Evolutionary conservation across 73 alveolate species (phyloP).

Genomic region (Stentor coeruleus): DNA sequence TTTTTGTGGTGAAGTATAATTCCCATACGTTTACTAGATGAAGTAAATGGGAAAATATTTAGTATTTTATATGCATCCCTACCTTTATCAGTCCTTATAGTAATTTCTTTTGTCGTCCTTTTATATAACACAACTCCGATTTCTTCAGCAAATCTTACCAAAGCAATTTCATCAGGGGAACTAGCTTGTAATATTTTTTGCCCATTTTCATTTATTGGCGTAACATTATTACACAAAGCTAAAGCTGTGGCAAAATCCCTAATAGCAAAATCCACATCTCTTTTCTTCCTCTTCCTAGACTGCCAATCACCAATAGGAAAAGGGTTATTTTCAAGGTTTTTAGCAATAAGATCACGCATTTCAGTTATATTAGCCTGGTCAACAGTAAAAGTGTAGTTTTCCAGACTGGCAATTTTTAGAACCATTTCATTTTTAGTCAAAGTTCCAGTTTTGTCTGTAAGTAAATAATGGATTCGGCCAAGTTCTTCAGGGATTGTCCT

Average conservation of each 20-base stretch:
- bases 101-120: slow-evolving; percentile 44
- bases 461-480: slow-evolving; percentile 79
- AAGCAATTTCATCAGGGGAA: slow-evolving; percentile 89
- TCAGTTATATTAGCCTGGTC: background rate
- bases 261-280: slow-evolving; percentile 64
- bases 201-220: slow-evolving; percentile 65
- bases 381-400: background rate
- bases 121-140: slow-evolving; percentile 59
- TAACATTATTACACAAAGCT: slow-evolving; percentile 89
- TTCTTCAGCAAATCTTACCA: slow-evolving; percentile 74
- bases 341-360: background rate
- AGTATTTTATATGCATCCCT: slow-evolving; percentile 22
- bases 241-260: slow-evolving; percentile 83
- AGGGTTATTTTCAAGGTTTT: background rate
- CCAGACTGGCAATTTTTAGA: slow-evolving; percentile 34
- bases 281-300: slow-evolving; percentile 34
- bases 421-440: slow-evolving; percentile 89
- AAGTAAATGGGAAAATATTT: slow-evolving; percentile 87
- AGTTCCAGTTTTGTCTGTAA: slow-evolving; percentile 95
- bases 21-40: slow-evolving; percentile 96
- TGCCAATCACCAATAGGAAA: slow-evolving; percentile 23
- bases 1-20: slow-evolving; percentile 62
- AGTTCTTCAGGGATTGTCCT: slow-evolving; percentile 89
- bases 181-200: slow-evolving; percentile 72
- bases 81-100: slow-evolving; percentile 29